A percentile compares a stretch with the other conserved stretches of the same genome.
phyloP scores from a whole-genome alignment of 2,329 filamentous ascomycete species.

The Colletotrichum acutatum region DNA sequence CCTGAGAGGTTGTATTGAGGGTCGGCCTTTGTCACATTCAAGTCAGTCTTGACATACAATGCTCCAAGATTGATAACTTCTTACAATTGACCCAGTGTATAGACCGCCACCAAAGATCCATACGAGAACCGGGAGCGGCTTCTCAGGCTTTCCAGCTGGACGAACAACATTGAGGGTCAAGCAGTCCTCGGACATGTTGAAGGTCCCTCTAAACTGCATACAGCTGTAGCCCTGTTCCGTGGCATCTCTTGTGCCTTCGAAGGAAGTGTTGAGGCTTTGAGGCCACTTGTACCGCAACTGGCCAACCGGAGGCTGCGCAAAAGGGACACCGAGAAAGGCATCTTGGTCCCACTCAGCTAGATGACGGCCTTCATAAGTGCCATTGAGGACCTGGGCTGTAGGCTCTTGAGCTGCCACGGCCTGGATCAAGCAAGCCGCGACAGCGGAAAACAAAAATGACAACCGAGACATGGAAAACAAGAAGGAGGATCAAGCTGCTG shows the following conservation, averaged over 20 bases:
- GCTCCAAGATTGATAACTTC: background rate
- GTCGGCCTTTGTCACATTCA: constrained; percentile 47
- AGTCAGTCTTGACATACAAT: background rate
- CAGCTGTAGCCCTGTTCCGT: constrained; percentile 57
- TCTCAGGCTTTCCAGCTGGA: constrained; percentile 45
- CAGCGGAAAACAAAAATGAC: constrained; percentile 3
- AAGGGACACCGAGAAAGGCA: constrained; percentile 49
- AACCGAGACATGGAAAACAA: constrained; percentile 13
- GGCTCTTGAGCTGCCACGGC: constrained; percentile 19
- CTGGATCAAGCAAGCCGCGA: constrained; percentile 15
- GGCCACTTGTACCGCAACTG: constrained; percentile 50
- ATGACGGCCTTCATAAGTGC: constrained; percentile 47
- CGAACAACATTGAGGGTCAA: constrained; percentile 55
- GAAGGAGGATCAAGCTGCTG: background rate
- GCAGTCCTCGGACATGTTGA: constrained; percentile 61
- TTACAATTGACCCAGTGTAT: constrained; percentile 56
- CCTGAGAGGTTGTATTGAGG: constrained; percentile 73
- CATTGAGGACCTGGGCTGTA: constrained; percentile 42
- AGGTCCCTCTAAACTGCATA: constrained; percentile 55
- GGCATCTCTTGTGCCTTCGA: constrained; percentile 50
- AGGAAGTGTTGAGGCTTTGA: constrained; percentile 50
- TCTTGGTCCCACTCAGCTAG: constrained; percentile 50
- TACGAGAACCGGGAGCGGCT: constrained; percentile 52
- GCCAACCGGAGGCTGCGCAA: constrained; percentile 50
- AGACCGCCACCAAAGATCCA: constrained; percentile 72